Conservation (phyloP, 2,329 filamentous ascomycete genomes). For the Phyllachora maydis region DNA sequence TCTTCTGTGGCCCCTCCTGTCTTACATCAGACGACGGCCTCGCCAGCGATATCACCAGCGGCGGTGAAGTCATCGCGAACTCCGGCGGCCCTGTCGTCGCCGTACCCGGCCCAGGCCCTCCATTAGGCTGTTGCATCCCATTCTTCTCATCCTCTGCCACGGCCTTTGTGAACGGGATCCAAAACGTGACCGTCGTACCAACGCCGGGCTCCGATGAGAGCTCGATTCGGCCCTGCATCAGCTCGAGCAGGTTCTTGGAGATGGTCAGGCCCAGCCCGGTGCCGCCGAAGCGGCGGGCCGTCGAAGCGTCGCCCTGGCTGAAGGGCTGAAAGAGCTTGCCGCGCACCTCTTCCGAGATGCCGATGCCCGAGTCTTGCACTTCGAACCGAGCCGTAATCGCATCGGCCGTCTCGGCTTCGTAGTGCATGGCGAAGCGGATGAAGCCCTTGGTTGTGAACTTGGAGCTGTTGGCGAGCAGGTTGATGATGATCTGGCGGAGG, state of each 20-base stretch:
- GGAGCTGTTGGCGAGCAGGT: conserved; percentile 36
- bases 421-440: conserved; percentile 20
- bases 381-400: conserved; percentile 27
- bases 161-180: too few species aligned
- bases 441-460: conserved; percentile 39
- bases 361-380: conserved; percentile 63
- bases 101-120: too few species aligned
- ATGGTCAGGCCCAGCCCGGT: conserved; percentile 64
- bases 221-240: conserved; percentile 42
- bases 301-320: conserved; percentile 62
- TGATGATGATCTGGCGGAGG: conserved; percentile 41
- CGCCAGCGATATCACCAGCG: too few species aligned
- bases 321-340: conserved; percentile 51
- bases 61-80: too few species aligned
- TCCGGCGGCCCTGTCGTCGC: too few species aligned
- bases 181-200: too few species aligned
- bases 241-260: conserved; percentile 57
- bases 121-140: too few species aligned
- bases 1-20: too few species aligned
- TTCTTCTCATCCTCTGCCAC: too few species aligned
- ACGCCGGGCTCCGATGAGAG: too few species aligned
- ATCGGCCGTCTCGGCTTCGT: conserved; percentile 17
- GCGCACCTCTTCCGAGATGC: conserved; percentile 44
- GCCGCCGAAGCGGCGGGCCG: conserved; percentile 58
- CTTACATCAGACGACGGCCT: too few species aligned